A percentile compares a stretch with the other conserved stretches of the same genome.
phyloP scores from a whole-genome alignment of 2,329 filamentous ascomycete species.

The Scedosporium dehoogii region DNA sequence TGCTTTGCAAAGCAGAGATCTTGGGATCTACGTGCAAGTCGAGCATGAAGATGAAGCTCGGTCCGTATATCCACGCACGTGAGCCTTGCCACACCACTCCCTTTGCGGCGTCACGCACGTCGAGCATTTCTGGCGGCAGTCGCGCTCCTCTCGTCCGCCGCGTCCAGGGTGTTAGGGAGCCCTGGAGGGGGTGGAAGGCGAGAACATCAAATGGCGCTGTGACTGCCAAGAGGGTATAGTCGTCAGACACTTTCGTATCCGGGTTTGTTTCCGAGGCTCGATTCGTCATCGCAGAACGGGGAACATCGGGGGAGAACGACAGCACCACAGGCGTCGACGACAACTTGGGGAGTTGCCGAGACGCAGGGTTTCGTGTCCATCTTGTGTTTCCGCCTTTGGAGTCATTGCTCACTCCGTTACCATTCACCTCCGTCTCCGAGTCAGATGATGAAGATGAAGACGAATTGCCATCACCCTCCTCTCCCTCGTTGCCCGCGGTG shows the following conservation, averaged over 20 bases:
- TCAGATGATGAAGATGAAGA: conserved; percentile 27
- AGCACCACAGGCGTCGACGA: conserved; percentile 55
- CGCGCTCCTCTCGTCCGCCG: conserved; percentile 67
- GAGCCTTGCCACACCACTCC: conserved; percentile 74
- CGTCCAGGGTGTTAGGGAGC: conserved; percentile 76
- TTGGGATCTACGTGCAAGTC: conserved; percentile 60
- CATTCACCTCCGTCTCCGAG: conserved; percentile 30
- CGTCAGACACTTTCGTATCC: conserved; percentile 21
- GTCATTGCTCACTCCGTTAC: conserved; percentile 26
- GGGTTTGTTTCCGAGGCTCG: conserved; percentile 12
- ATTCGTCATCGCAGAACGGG: conserved; percentile 12
- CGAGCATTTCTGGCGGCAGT: conserved; percentile 64
- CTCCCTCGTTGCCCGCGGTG: conserved; percentile 20
- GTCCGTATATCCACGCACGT: conserved; percentile 80
- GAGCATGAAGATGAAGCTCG: conserved; percentile 84
- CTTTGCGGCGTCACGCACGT: conserved; percentile 70
- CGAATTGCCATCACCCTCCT: conserved; percentile 22
- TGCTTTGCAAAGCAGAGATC: conserved; percentile 21
- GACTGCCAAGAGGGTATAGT: conserved; percentile 42
- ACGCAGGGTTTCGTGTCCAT: conserved; percentile 68
- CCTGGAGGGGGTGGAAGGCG: conserved; percentile 69
- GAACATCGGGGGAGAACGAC: conserved; percentile 51
- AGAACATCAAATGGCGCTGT: conserved; percentile 44
- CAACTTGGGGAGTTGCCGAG: conserved; percentile 59
- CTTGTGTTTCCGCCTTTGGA: conserved; percentile 36